A percentile compares a stretch with the other conserved stretches of the same genome.
Conservation (phyloP, 225 moss, liverwort and hornwort genomes). For the Pleurozium schreberi region DNA sequence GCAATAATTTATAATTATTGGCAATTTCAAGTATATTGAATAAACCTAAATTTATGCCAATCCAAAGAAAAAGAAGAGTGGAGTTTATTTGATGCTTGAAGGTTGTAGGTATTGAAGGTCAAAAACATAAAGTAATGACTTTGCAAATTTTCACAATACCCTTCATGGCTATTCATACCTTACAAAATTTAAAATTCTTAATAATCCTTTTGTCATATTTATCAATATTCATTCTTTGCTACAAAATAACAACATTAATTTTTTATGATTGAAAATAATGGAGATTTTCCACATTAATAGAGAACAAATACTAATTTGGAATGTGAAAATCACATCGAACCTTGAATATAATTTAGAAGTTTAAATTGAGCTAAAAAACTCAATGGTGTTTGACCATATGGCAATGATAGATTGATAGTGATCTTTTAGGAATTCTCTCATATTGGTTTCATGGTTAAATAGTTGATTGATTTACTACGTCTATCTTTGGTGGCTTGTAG, state of each 20-base stretch:
- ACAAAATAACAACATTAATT: neutral
- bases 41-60: too few species aligned
- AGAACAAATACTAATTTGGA: neutral
- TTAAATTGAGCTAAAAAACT: neutral
- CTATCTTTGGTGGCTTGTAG: too few species aligned
- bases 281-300: neutral
- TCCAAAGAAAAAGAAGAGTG: too few species aligned
- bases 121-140: neutral
- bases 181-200: neutral
- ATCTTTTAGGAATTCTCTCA: neutral
- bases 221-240: neutral
- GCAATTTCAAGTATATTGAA: too few species aligned
- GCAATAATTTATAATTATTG: too few species aligned
- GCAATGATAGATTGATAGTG: neutral
- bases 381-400: neutral
- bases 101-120: neutral
- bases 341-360: neutral
- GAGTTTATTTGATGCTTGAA: neutral
- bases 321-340: neutral
- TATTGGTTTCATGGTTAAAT: neutral
- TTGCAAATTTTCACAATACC: neutral
- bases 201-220: neutral
- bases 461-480: neutral
- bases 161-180: neutral
- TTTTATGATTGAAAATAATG: neutral